A percentile compares a stretch with the other conserved stretches of the same genome.
Conservation (phyloP, 169 alveolate species). For the Plasmodium chabaudi region DNA sequence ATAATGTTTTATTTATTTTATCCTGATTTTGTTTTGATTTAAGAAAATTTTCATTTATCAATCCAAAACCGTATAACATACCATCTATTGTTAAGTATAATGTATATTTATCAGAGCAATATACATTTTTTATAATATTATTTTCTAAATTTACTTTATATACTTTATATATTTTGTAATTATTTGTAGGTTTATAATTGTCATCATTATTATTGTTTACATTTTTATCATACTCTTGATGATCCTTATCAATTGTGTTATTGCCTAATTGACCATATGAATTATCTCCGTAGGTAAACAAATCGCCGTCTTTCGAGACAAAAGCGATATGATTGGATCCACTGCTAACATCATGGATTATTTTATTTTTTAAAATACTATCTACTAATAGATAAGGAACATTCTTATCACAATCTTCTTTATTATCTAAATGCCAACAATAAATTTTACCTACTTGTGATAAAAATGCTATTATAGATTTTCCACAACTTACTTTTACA, state of each 20-base stretch:
- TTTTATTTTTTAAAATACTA: slow-evolving; percentile 39
- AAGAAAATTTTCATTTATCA: slow-evolving; percentile 49
- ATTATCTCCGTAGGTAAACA: slow-evolving; percentile 66
- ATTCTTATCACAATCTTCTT: slow-evolving; percentile 61
- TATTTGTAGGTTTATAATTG: background rate
- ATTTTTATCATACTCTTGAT: background rate
- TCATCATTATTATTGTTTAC: background rate
- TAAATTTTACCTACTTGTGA: slow-evolving; percentile 43
- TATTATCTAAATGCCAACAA: slow-evolving; percentile 66
- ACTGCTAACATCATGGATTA: slow-evolving; percentile 67
- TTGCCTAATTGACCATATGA: slow-evolving; percentile 66
- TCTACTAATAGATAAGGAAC: slow-evolving; percentile 48
- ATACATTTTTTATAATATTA: slow-evolving; percentile 40
- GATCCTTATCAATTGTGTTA: background rate
- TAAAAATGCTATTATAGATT: slow-evolving; percentile 48
- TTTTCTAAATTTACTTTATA: slow-evolving; percentile 40
- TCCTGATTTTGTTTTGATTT: slow-evolving; percentile 18
- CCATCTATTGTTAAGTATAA: slow-evolving; percentile 49
- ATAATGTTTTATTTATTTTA: slow-evolving; percentile 25
- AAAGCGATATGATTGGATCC: slow-evolving; percentile 51
- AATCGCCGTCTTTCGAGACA: slow-evolving; percentile 67
- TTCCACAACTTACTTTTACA: slow-evolving; percentile 69
- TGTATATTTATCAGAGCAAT: slow-evolving; percentile 43
- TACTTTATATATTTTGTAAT: slow-evolving; percentile 11
- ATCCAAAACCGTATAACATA: slow-evolving; percentile 57